Conservation (phyloP, 2,329 filamentous ascomycete species). For the Fusarium solani-melongenae region DNA sequence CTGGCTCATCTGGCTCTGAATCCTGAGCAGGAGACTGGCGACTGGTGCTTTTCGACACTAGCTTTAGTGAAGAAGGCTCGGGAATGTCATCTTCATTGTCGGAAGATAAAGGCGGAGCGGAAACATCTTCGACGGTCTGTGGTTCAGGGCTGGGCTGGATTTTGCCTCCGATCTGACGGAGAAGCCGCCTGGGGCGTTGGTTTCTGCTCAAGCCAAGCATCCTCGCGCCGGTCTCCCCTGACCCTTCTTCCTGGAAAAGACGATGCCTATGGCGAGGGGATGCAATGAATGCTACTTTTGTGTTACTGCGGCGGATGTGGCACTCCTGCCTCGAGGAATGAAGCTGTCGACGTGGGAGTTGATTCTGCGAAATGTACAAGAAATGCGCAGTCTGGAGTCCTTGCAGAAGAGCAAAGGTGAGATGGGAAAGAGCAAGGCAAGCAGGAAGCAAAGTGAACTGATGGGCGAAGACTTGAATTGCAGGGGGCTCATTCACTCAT, state of each 20-base stretch:
- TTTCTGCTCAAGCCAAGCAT: conserved; percentile 38
- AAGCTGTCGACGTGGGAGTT: neutral
- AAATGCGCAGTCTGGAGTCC: neutral
- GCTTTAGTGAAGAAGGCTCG: neutral
- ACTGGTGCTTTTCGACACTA: neutral
- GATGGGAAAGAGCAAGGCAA: neutral
- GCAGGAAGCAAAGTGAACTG: neutral
- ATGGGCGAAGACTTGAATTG: neutral
- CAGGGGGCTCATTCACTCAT: conserved; percentile 17
- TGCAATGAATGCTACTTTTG: neutral
- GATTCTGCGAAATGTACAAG: neutral
- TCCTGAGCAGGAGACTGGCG: conserved; percentile 18
- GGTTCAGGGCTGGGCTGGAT: conserved; percentile 16
- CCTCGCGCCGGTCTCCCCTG: neutral
- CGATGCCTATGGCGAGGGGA: neutral
- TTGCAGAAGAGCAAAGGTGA: neutral
- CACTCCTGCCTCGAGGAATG: neutral
- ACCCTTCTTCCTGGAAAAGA: neutral
- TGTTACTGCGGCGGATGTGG: neutral
- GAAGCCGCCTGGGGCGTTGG: conserved; percentile 27
- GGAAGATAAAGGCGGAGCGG: conserved; percentile 45
- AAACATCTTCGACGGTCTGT: conserved; percentile 25
- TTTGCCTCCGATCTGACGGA: conserved; percentile 14
- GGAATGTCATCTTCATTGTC: conserved; percentile 36
- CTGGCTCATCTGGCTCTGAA: conserved; percentile 42